Percentiles rank a stretch among this genome's conserved stretches.
These are phyloP conservation scores for Podaxis pistillaris DNA, from an alignment of 768 basidiomycete genomes.

Conservation along the genomic window DNA sequence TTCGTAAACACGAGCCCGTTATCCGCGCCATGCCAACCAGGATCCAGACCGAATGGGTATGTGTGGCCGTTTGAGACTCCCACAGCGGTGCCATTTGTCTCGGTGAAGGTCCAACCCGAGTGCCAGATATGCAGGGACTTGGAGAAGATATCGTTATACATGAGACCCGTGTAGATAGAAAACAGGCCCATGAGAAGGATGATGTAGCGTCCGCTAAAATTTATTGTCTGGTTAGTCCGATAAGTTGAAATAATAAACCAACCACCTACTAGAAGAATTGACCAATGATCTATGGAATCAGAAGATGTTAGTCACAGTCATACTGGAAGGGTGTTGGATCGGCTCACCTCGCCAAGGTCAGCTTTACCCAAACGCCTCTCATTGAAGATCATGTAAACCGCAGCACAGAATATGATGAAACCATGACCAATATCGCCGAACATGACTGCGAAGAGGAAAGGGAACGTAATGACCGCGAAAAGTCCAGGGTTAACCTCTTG, in stretches of 20 bases:
- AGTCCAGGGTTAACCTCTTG: conserved; percentile 97
- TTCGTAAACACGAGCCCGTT: conserved; percentile 94
- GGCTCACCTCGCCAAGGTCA: conserved; percentile 70
- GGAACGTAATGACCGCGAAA: conserved; percentile 91
- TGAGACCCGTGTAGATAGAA: conserved; percentile 93
- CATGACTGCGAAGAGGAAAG: conserved; percentile 99
- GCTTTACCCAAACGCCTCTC: conserved; percentile 77
- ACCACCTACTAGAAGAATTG: conserved; percentile 88
- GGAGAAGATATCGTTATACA: conserved; percentile 99
- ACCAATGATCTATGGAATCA: conserved; percentile 59
- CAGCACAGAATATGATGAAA: conserved; percentile 72
- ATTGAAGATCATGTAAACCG: conserved; percentile 80
- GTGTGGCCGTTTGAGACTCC: conserved; percentile 61
- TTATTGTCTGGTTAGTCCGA: conserved; percentile 13
- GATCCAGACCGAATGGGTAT: conserved; percentile 96
- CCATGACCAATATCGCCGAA: conserved; percentile 99
- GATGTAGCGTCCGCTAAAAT: conserved; percentile 89
- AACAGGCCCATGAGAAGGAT: conserved; percentile 98
- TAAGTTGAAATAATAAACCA: background rate
- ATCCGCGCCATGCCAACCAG: conserved; percentile 91
- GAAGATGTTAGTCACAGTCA: conserved; percentile 9
- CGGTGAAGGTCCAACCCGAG: conserved; percentile 84
- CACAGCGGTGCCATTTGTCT: conserved; percentile 41
- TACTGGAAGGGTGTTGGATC: background rate
- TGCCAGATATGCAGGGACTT: conserved; percentile 84